Percentiles rank a stretch among this genome's conserved stretches.
Evolutionary conservation across 176 grass and related monocot species (phyloP).

Genomic region (Cenchrus americanus): DNA sequence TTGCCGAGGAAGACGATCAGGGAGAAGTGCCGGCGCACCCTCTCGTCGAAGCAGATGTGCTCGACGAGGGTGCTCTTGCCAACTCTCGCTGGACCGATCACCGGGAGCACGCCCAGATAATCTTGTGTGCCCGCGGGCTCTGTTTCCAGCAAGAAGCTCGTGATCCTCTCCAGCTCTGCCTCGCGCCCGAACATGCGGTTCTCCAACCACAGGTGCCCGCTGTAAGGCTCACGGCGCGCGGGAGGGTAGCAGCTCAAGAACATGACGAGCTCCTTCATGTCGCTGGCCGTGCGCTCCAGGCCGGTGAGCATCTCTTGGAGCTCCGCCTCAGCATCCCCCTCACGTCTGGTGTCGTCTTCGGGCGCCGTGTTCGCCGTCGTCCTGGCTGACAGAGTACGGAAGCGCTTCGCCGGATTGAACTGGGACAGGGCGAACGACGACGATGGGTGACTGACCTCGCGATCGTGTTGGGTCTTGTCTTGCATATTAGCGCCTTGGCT

Average conservation of each 20-base stretch:
- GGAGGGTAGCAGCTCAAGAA: background rate
- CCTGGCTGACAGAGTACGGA: background rate
- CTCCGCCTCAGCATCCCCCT: background rate
- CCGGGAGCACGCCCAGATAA: background rate
- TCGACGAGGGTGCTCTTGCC: constrained; percentile 29
- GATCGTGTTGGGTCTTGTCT: background rate
- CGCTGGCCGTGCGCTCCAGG: background rate
- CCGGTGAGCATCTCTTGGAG: background rate
- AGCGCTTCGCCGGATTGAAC: background rate
- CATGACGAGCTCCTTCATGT: constrained; percentile 26
- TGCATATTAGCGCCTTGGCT: background rate
- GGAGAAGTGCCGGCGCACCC: background rate
- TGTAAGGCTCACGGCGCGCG: background rate
- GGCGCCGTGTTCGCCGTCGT: background rate
- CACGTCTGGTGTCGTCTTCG: no score
- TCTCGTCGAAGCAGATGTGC: background rate
- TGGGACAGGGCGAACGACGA: background rate
- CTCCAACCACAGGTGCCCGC: background rate
- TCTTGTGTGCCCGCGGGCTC: background rate
- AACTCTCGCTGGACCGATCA: background rate
- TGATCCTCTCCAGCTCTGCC: background rate
- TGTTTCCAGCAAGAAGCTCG: background rate
- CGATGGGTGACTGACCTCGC: background rate
- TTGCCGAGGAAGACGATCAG: background rate
- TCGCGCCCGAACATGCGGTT: constrained; percentile 21